A percentile compares a stretch with the other conserved stretches of the same genome.
Evolutionary conservation across 805 yeast genomes (phyloP).

Genomic region (Teunomyces lycoperdinae): DNA sequence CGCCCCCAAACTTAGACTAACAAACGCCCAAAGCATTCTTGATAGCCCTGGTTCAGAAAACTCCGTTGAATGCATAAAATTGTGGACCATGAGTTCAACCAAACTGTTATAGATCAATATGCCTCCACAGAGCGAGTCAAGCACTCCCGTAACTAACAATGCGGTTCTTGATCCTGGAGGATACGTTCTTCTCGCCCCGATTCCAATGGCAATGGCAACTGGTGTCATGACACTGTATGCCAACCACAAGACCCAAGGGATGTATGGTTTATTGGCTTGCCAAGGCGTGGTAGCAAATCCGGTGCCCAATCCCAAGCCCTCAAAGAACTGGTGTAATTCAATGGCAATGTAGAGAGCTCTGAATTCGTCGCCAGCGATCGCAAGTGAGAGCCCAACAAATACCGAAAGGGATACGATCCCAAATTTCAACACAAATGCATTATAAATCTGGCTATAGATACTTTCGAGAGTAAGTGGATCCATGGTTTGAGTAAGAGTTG

Average conservation of each 20-base stretch:
- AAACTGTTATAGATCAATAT: conserved; percentile 73
- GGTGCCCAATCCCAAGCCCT: conserved; percentile 33
- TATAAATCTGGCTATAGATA: conserved; percentile 51
- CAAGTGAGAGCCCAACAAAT: conserved; percentile 31
- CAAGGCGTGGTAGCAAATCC: conserved; percentile 27
- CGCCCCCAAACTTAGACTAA: conserved; percentile 24
- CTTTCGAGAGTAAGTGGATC: not conserved
- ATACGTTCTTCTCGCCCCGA: conserved; percentile 66
- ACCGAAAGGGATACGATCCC: conserved; percentile 35
- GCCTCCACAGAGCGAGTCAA: conserved; percentile 77
- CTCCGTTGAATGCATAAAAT: conserved; percentile 51
- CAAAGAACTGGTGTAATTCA: conserved; percentile 31
- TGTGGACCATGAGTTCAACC: conserved; percentile 79
- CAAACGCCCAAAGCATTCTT: conserved; percentile 22
- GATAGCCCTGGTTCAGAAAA: conserved; percentile 20
- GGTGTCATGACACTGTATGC: conserved; percentile 57
- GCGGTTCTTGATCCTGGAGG: conserved; percentile 57
- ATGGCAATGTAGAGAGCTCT: conserved; percentile 26
- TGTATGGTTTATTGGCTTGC: conserved; percentile 30
- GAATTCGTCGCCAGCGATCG: conserved; percentile 31
- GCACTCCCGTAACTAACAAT: conserved; percentile 64
- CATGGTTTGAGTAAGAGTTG: not conserved
- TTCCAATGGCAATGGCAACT: conserved; percentile 72
- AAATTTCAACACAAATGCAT: conserved; percentile 41
- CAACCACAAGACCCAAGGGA: conserved; percentile 44